Evolutionary conservation across 805 yeast species (phyloP), one percentile per base, ranked within the genome.

Genomic region (Candida mattraensis): DNA sequence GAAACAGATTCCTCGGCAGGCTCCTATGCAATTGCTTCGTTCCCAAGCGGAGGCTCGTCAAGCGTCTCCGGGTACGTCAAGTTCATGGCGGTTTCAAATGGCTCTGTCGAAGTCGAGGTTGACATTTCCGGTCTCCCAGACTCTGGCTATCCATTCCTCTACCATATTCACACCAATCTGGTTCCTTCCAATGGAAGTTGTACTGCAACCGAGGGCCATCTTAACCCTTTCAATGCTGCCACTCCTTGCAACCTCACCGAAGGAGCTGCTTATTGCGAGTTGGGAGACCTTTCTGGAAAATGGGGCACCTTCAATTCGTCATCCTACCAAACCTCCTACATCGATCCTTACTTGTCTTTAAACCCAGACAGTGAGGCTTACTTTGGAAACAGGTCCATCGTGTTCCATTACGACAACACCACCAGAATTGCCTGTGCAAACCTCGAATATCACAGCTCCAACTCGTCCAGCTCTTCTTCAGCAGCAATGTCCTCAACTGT

Each of bases 351-450:
- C 51, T 48, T 70, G 33, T 67, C 74, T 0, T 60, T 69, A 47
- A 56, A 65, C 47, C 50, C 53, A 11, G 56, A 52, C 33, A 60
- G 66, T 16, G 62, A 62, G 33, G 52, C 72, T 9, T 62, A 54
- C 35, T 56, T 70, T 34, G 59, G 69, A 34, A 72, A 72, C 12
- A 68, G 60, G 45, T 67, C 81, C 3, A 47, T 75, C 28, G 69
- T 68, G 13, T 67, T 77, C 49, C 82, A 77, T 51, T 68, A 58
- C 50, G 67, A 67, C 25, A 69, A 72, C 50, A 54, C 64, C 30
- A 67, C 76, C 24, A 69, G 66, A 44, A 66, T 76, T 52, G 81
- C 83, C 12, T 77, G 83, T 54, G 74, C 80, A 12, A 72, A 74
- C 45, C 72, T 76, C 16, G 34, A 21, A 14, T 33, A 33, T 26